Evolutionary conservation across 768 basidiomycete genomes (phyloP), one percentile per base, ranked within the genome.

Genomic region (Lentinula lateritia): DNA sequence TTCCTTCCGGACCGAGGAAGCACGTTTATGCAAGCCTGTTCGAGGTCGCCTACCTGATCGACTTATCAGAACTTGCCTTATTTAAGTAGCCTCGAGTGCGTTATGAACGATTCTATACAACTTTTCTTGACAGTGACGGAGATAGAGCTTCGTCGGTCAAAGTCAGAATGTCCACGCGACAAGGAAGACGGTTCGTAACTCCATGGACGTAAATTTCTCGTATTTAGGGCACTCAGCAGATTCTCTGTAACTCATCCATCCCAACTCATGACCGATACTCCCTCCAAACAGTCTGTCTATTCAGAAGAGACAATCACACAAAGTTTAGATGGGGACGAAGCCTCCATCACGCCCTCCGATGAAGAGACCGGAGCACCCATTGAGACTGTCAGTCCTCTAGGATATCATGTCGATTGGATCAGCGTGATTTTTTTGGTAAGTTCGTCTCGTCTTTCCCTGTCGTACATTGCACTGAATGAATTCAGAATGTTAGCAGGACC

Each of bases 401-500:
- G 73, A 2, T 73, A 74, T 63, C 71, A 73, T 69, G 72, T 74
- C 52, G 71, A 68, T 64, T 70, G 63, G 60, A 58, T 70, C n/a
- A 68, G 65, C 48, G 70, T 72, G 48, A 58, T 69, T 18, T 70
- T 71, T 58, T 53, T 71, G 65, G 70, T 71, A 28, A 45, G 58
- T 32, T 57, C 39, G 42, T 32, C 8, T 23, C 35, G 18, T 32
- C 43, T 20, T 56, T n/a, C 18, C 10, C 20, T 8, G 5, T 50
- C 10, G n/a, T 43, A 60, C 8, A 13, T n/a, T 16, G 8, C 34
- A 20, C 36, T 18, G n/a, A 18, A 10, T 46, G 46, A 18, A 13
- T 48, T 18, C 55, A 74, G 74, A 75, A 75, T 53, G 63, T 73
- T 46, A 72, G 73, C 58, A 72, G 70, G 59, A 76, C 76, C 73